phyloP scores from a whole-genome alignment of 106 monocot species.

The Acanthochlamys bracteata region DNA sequence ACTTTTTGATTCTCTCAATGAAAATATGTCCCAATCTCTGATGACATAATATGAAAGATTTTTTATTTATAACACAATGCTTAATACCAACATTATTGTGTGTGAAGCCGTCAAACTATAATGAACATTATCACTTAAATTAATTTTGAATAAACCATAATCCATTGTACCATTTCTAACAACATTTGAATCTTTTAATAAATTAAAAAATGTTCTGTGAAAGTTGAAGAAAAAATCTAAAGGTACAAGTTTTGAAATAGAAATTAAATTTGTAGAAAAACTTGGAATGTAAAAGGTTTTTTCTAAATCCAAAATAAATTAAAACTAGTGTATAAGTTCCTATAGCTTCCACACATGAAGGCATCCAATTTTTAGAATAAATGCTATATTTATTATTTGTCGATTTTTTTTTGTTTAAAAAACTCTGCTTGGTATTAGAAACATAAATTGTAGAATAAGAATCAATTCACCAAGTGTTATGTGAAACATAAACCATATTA shows the following conservation, averaged over 20 bases:
- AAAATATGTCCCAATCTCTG: conserved; percentile 1
- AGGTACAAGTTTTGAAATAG: not conserved
- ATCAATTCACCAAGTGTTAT: conserved; percentile 1
- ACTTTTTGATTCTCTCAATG: not conserved
- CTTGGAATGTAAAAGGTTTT: not conserved
- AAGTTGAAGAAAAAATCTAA: not conserved
- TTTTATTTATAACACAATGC: not conserved
- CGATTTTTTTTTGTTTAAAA: not conserved
- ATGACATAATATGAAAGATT: not conserved
- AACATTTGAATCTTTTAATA: not conserved
- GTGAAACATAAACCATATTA: not conserved
- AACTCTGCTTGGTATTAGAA: not conserved
- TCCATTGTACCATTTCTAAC: not conserved
- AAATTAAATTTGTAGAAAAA: not conserved
- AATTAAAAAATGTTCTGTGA: not conserved
- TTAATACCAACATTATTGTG: conserved; percentile 2
- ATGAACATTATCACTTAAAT: not conserved
- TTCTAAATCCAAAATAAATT: not conserved
- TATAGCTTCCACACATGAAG: not conserved
- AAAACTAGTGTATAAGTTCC: not conserved
- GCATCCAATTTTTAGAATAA: not conserved
- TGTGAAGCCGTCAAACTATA: not conserved
- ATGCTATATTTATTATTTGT: not conserved
- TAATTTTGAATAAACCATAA: not conserved
- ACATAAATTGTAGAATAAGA: not conserved